Evolutionary conservation across 2,329 filamentous ascomycete genomes (phyloP), one percentile per base, ranked within the genome.

Genomic region (Penicillium paneum): DNA sequence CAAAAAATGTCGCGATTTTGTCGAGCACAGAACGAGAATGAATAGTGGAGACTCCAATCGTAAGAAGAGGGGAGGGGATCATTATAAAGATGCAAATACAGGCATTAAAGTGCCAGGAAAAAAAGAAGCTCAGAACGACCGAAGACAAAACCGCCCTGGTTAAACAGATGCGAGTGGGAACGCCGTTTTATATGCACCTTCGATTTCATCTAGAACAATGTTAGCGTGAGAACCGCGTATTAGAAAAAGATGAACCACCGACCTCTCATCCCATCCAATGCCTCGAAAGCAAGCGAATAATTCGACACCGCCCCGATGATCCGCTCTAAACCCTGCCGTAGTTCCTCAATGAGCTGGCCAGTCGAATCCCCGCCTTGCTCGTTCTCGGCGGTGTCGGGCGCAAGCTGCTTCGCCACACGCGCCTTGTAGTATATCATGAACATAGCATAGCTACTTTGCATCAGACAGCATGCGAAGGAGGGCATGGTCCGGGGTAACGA

Each of bases 391-490:
- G 13, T n/a, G 11, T 67, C 67, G 1, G 63, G 63, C 1, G 65
- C 64, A 7, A 66, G 48, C 26, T 71, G 66, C 36, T 71, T 73
- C 43, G 68, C 64, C n/a, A 74, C 68, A 12, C 71, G 69, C 10
- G 71, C 69, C 54, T 75, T 76, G 59, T 75, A 75, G 50, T 71
- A 76, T 8, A 77, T 66, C 75, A 78, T 78, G 15, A 78, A 63
- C 67, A 78, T 69, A 5, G 75, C 74, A 54, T 78, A 78, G 55
- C 75, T 77, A 38, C 73, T 72, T 57, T 78, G 76, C 74, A 78
- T 77, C 8, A 76, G 67, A 55, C 76, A 78, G 62, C 75, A 77
- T 21, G 76, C 75, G 55, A 78, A 78, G 0, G 73, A 75, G 0
- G 76, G 76, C 74, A 78, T 77, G 2, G 75, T 77, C 6, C 76